phyloP scores from a whole-genome alignment of 345 rosid genomes.

The Jatropha curcas region DNA sequence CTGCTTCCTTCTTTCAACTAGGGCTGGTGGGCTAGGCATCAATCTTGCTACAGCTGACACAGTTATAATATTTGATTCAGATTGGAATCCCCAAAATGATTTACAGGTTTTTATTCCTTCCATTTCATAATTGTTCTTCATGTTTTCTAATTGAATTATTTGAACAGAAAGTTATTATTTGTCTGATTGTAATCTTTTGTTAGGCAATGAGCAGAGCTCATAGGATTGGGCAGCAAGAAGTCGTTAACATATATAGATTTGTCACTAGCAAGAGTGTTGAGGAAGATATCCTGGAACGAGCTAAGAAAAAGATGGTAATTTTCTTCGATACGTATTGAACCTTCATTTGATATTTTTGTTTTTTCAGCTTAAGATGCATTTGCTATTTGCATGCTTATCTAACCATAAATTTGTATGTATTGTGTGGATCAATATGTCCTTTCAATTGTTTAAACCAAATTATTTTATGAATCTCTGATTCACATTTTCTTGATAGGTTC shows the following conservation, averaged over 20 bases:
- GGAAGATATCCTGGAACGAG: constrained; percentile 98
- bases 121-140: neutral
- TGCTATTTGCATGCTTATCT: neutral
- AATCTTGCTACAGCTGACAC: constrained; percentile 99
- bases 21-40: constrained; percentile 99
- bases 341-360: neutral
- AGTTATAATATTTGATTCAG: constrained; percentile 98
- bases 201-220: constrained; percentile 99
- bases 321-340: constrained; percentile 1
- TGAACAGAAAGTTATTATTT: neutral
- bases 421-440: neutral
- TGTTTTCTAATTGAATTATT: neutral
- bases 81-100: constrained; percentile 99
- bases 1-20: constrained; percentile 97
- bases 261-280: constrained; percentile 99
- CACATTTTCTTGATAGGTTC: constrained; percentile 58
- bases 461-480: constrained; percentile 6
- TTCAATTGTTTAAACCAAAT: neutral
- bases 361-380: constrained; percentile 5
- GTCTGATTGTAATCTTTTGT: constrained; percentile 24
- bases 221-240: constrained; percentile 99
- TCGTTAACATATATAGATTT: constrained; percentile 97
- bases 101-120: constrained; percentile 59
- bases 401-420: neutral
- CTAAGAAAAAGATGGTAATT: constrained; percentile 95